Base-by-base conservation (phyloP, 2,329 filamentous ascomycete genomes). In the Cercospora sp. region DNA sequence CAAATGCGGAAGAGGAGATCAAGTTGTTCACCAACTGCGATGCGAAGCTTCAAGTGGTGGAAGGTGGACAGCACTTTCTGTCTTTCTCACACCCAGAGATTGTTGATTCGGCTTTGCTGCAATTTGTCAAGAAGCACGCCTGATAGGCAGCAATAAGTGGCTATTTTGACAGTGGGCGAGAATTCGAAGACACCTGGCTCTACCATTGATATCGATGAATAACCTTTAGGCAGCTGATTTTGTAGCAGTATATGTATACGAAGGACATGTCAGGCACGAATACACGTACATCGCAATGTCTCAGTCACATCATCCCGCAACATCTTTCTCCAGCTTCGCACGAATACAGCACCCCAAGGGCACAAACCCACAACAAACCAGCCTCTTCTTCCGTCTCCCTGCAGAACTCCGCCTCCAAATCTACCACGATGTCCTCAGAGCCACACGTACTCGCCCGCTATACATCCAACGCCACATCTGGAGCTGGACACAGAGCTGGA, bases 1-100 rank as follows among this genome's bases (percentile, higher is more conserved):
- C 60, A 0, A 83, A 83, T 66, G 82, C 82, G 6, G 69, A 81
- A 69, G 75, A 84, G 69, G 82, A 86, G 71, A 85, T 86, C 66
- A 77, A 81, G 71, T 71, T 82, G 30, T 86, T 87, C 65, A 79
- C 73, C 0, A 81, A 80, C 63, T 81, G 80, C 2, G 81, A 84
- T 69, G 81, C 81, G 6, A 77, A 78, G 61, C 66, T 86, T 63
- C 74, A 80, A 45, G 77, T 80, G 49, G 75, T 86, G 1, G 75
- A 85, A 26, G 83, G 79, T 5, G 85, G 84, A 1, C 77, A 81
- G 65, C 85, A 86, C 73, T 86, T 85, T 69, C 74, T 86, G 69
- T 83, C 80, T 65, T 81, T 78, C 8, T 81, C 81, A 4, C 79
- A 84, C 74, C 82, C 83, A 1, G 76, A 77, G 6, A 81, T 83